Percentiles rank a stretch among this genome's conserved stretches.
These are phyloP conservation scores for Talaromyces wortmannii DNA, from an alignment of 495 filamentous ascomycete species.

Conservation along the genomic window DNA sequence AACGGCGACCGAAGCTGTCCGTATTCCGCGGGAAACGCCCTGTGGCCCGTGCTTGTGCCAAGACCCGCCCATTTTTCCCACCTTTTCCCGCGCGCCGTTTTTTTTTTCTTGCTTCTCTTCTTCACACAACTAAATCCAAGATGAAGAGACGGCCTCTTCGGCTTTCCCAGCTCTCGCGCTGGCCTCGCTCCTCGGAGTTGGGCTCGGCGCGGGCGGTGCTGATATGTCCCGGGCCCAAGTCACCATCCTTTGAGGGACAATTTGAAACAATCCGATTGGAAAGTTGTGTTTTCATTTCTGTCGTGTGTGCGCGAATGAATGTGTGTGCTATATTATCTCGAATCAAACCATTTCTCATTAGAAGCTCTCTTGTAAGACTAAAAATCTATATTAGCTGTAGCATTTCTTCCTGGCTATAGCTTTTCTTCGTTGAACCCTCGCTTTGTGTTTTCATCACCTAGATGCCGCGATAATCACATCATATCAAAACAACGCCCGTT, in stretches of 20 bases:
- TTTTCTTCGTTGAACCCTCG: too few relatives aligned
- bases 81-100: conserved; percentile 3
- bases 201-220: conserved; percentile 39
- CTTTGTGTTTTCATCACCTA: too few relatives aligned
- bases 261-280: conserved; percentile 41
- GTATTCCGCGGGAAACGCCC: conserved; percentile 3
- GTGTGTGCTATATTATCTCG: neutral
- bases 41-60: neutral
- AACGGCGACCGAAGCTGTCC: neutral
- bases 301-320: neutral
- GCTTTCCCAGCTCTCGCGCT: conserved; percentile 40
- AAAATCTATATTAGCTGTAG: too few relatives aligned
- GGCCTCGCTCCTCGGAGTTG: conserved; percentile 13
- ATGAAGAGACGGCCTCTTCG: conserved; percentile 41
- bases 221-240: conserved; percentile 39
- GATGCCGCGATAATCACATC: too few relatives aligned
- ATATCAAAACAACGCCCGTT: too few relatives aligned
- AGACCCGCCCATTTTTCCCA: neutral
- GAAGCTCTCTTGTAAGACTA: too few relatives aligned
- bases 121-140: conserved; percentile 51
- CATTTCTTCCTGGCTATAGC: too few relatives aligned
- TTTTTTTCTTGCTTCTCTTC: conserved; percentile 10
- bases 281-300: conserved; percentile 21
- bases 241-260: conserved; percentile 43
- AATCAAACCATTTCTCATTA: too few relatives aligned